Evolutionary conservation across 176 grass and related monocot genomes (phyloP).

Genomic region (Zea luxurians): DNA sequence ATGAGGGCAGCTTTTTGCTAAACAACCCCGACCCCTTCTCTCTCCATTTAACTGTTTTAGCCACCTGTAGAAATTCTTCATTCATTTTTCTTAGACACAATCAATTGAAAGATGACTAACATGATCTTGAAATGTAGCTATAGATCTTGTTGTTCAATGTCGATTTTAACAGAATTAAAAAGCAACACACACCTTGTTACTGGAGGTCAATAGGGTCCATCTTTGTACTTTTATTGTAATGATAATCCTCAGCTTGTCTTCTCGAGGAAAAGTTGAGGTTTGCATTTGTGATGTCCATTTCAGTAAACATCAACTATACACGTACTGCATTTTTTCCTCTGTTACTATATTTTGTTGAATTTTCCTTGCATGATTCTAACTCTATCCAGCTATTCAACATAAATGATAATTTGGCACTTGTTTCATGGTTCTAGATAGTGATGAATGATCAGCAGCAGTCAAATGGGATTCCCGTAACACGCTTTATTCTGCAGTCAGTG

Average conservation of each 20-base stretch:
- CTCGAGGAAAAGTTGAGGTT: neutral
- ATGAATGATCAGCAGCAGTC: conserved; percentile 95
- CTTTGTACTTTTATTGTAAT: neutral
- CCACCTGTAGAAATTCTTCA: neutral
- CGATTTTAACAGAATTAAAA: conserved; percentile 6
- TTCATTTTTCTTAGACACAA: conserved; percentile 8
- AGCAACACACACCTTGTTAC: neutral
- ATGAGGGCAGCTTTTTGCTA: neutral
- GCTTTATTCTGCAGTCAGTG: conserved; percentile 90
- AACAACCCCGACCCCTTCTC: neutral
- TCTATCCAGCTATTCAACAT: conserved; percentile 9
- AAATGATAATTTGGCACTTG: neutral
- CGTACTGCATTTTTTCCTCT: conserved; percentile 11
- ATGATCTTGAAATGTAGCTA: neutral
- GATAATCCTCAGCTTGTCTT: neutral
- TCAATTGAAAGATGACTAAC: neutral
- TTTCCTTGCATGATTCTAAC: conserved; percentile 28
- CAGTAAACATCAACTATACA: neutral
- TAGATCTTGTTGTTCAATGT: conserved; percentile 16
- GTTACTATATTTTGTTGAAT: neutral
- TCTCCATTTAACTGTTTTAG: conserved; percentile 2
- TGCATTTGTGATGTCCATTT: conserved; percentile 8
- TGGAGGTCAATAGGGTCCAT: neutral
- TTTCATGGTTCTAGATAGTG: conserved; percentile 69
- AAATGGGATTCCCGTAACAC: conserved; percentile 89